phyloP scores from a whole-genome alignment of 768 basidiomycete species.

The Pleurotus cornucopiae region DNA sequence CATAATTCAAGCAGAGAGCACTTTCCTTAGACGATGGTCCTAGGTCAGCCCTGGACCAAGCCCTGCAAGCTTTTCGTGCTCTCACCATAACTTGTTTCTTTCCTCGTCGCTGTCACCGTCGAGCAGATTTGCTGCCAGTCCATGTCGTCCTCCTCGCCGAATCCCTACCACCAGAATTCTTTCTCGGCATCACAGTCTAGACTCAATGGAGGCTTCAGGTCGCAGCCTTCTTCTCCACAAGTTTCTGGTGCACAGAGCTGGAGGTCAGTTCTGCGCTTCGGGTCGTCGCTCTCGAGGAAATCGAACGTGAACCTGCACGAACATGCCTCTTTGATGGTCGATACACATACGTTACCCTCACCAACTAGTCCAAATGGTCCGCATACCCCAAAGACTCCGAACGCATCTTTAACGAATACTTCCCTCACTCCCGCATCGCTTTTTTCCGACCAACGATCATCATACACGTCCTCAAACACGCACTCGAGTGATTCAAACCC shows the following conservation, averaged over 20 bases:
- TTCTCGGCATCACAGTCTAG: slow-evolving; percentile 13
- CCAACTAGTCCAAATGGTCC: slow-evolving; percentile 26
- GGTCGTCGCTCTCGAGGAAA: slow-evolving; percentile 61
- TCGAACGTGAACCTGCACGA: slow-evolving; percentile 31
- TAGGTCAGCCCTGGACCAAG: slow-evolving; percentile 9
- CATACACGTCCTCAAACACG: slow-evolving; percentile 75
- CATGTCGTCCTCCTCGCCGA: slow-evolving; percentile 22
- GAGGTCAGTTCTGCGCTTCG: slow-evolving; percentile 75
- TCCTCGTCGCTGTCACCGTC: slow-evolving; percentile 8
- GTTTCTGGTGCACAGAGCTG: slow-evolving; percentile 35
- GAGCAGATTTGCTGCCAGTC: slow-evolving; percentile 3
- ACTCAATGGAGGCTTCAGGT: slow-evolving; percentile 12
- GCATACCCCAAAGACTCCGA: slow-evolving; percentile 39
- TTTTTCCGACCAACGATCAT: slow-evolving; percentile 61
- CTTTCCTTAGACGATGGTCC: background rate
- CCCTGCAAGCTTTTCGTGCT: slow-evolving; percentile 9
- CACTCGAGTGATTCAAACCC: slow-evolving; percentile 70
- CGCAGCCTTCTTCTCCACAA: slow-evolving; percentile 23
- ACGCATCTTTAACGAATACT: slow-evolving; percentile 45
- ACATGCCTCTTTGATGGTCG: slow-evolving; percentile 41
- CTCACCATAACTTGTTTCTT: slow-evolving; percentile 1
- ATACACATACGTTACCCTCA: slow-evolving; percentile 38
- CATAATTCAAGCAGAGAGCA: slow-evolving; percentile 5
- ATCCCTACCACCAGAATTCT: slow-evolving; percentile 17
- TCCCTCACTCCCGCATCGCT: slow-evolving; percentile 54